Percentiles rank a stretch among this genome's conserved stretches.
These are phyloP conservation scores for Pestalotiopsis sp. DNA, from an alignment of 2,329 filamentous ascomycete genomes.

Conservation along the genomic window DNA sequence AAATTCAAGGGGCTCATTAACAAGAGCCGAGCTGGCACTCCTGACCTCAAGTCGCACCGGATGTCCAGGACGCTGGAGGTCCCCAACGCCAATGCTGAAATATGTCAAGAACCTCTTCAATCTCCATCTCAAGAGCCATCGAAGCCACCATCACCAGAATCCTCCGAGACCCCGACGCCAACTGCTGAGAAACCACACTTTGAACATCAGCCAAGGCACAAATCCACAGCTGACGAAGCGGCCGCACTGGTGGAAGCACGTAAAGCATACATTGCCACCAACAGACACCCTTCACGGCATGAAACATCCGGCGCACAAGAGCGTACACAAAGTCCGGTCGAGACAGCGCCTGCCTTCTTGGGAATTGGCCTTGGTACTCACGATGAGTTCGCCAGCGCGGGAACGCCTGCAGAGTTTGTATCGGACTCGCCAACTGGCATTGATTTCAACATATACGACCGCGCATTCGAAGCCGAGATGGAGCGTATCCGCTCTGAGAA, in stretches of 20 bases:
- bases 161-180: background rate
- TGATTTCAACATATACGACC: slow-evolving; percentile 87
- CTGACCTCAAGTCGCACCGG: slow-evolving; percentile 38
- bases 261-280: slow-evolving; percentile 40
- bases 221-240: slow-evolving; percentile 49
- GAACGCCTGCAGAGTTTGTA: slow-evolving; percentile 51
- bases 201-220: slow-evolving; percentile 24
- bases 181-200: slow-evolving; percentile 9
- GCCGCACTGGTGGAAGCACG: slow-evolving; percentile 51
- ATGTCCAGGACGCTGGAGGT: slow-evolving; percentile 20
- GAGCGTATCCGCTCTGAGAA: slow-evolving; percentile 42
- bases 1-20: slow-evolving; percentile 80
- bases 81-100: slow-evolving; percentile 14
- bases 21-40: slow-evolving; percentile 38
- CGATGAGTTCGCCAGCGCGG: slow-evolving; percentile 41
- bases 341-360: slow-evolving; percentile 67
- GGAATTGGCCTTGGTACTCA: slow-evolving; percentile 72
- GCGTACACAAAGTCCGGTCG: slow-evolving; percentile 65
- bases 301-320: slow-evolving; percentile 51
- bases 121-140: slow-evolving; percentile 2
- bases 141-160: background rate
- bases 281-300: slow-evolving; percentile 31
- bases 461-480: slow-evolving; percentile 85
- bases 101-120: background rate
- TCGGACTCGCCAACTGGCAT: slow-evolving; percentile 84